Conservation (phyloP, 169 alveolate species). For the Cystoisospora suis region DNA sequence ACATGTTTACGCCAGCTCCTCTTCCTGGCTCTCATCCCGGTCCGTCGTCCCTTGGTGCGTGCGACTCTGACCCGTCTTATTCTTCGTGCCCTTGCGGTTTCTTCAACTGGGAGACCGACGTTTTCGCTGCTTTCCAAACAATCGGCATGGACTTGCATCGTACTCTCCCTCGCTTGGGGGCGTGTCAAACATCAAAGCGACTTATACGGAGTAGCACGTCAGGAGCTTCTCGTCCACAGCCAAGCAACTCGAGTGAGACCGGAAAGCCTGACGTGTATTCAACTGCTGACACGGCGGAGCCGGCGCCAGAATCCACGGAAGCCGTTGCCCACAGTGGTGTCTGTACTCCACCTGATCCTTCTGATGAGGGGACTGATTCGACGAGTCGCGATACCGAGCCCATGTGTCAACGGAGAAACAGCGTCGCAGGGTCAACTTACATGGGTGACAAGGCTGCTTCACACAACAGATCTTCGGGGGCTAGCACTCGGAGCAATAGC, state of each 20-base stretch:
- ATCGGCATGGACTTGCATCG: conserved; percentile 35
- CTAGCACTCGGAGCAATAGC: too few species aligned
- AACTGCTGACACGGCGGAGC: background rate
- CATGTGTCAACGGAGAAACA: too few species aligned
- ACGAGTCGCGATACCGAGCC: too few species aligned
- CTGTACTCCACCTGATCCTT: too few species aligned
- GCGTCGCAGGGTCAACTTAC: too few species aligned
- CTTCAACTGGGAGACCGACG: conserved; percentile 38
- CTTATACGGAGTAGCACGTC: background rate
- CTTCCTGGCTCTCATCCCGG: too few species aligned
- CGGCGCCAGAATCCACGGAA: background rate
- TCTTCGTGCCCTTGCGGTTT: background rate
- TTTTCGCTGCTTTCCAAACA: conserved; percentile 19
- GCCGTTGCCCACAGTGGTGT: too few species aligned
- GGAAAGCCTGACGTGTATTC: too few species aligned
- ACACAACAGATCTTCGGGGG: too few species aligned
- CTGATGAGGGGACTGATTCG: too few species aligned
- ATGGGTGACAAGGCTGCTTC: too few species aligned
- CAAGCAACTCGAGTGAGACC: background rate
- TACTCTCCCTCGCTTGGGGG: conserved; percentile 43
- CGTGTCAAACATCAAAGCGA: background rate
- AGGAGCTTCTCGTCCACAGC: background rate
- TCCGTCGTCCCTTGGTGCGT: background rate
- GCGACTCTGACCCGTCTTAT: background rate
- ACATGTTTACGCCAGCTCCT: too few species aligned